Base-by-base conservation (phyloP, 306 rosid genomes). In the Corylus heterophylla region DNA sequence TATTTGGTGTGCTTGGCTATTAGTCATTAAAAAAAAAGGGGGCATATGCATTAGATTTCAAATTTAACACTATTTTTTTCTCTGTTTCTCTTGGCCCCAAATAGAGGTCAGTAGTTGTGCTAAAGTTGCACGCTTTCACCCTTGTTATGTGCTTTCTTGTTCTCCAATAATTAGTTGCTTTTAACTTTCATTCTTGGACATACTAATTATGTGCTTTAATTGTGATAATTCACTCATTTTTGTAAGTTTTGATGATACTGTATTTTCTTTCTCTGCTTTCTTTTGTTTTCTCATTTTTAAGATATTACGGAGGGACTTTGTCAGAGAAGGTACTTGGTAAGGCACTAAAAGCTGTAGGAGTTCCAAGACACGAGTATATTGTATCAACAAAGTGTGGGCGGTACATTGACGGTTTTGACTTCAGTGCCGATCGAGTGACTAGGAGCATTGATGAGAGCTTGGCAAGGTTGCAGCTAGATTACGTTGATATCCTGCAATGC, bases 361-460 rank as follows among this genome's bases (percentile, higher is more conserved):
- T 82, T 84, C 94, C 90, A 0, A 83, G 98, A 84, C 89, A 81
- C 49, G 88, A 93, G 25, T 95, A 92, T 71, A 76, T 93, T 55
- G 98, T 92, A 2, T 83, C 98, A 29, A 95, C 98, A 4, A 95
- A 95, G 81, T 95, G 98, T 12, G 98, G 98, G 3, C 77, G 98
- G 14, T 95, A 95, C 52, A 76, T 10, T 8, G 97, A 95, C 13
- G 97, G 98, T 5, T 95, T 92, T 56, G 92, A 95, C 87, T 95
- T 95, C 80, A 89, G 97, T 82, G 97, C 95, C 0, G 94, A 92
- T 47, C 85, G 97, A 85, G 97, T 94, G 16, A 91, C 90, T 11
- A 87, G 72, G 80, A 92, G 98, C 85, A 79, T 95, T 13, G 96
- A 92, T 3, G 98, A 95, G 91, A 95, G 98, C 84, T 91, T 95